Evolutionary conservation across 2,329 filamentous ascomycete genomes (phyloP).

Genomic region (Alternaria sp.): DNA sequence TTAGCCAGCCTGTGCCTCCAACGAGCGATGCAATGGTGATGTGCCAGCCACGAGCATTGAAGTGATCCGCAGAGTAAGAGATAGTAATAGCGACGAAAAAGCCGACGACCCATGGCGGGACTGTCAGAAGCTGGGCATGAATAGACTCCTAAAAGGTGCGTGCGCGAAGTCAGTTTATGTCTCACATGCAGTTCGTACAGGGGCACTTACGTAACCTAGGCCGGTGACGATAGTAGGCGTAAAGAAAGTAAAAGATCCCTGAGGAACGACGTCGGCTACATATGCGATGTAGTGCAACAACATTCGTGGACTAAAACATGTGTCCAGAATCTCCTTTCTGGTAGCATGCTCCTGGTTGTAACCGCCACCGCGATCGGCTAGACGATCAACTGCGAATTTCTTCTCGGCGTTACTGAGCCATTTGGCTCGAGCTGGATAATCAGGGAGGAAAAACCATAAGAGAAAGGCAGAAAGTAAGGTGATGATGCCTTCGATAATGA

Average conservation of each 20-base stretch:
- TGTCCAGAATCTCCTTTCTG: slow-evolving; percentile 1
- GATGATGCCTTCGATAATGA: slow-evolving; percentile 21
- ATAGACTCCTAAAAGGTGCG: slow-evolving; percentile 49
- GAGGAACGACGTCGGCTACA: slow-evolving; percentile 6
- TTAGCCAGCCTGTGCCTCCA: slow-evolving; percentile 4
- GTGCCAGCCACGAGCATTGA: slow-evolving; percentile 21
- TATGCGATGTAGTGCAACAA: slow-evolving; percentile 10
- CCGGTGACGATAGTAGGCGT: slow-evolving; percentile 72
- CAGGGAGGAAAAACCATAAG: slow-evolving; percentile 58
- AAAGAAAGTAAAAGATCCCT: slow-evolving; percentile 61
- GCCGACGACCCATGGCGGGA: slow-evolving; percentile 59
- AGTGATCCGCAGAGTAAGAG: slow-evolving; percentile 30
- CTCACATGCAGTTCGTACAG: too few relatives aligned
- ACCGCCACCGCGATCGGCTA: slow-evolving; percentile 4
- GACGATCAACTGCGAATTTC: slow-evolving; percentile 10
- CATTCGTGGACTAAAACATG: slow-evolving; percentile 5
- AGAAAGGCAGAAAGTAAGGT: slow-evolving; percentile 25
- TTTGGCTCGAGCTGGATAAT: slow-evolving; percentile 58
- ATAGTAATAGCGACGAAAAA: slow-evolving; percentile 57
- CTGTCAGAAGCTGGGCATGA: slow-evolving; percentile 71
- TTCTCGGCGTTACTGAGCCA: slow-evolving; percentile 49
- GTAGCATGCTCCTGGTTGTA: slow-evolving; percentile 7
- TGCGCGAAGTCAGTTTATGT: too few relatives aligned
- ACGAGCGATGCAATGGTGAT: slow-evolving; percentile 9
- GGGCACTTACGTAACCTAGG: slow-evolving; percentile 55